Evolutionary conservation across 805 yeast species (phyloP), one percentile per base, ranked within the genome.

Genomic region (Teunomyces gatunensis): DNA sequence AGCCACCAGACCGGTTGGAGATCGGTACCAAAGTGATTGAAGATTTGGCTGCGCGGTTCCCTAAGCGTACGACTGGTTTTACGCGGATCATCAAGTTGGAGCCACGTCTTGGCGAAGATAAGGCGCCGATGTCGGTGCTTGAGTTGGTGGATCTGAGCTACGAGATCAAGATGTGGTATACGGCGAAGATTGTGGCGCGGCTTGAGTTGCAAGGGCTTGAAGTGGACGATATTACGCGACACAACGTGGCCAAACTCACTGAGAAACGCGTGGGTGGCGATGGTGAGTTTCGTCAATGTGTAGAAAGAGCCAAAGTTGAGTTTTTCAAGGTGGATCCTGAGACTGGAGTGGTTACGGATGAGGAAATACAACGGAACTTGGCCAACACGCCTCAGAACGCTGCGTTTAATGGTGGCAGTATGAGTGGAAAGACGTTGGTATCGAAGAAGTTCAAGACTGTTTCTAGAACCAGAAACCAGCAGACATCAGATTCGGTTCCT

Each of bases 151-250:
- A 87, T 56, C 62, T 74, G 1, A 71, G 63, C 3, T 68, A 58
- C 49, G 96, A 89, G 61, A 77, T 87, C 75, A 80, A 84, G 56
- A 78, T 82, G 54, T 87, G 95, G 82, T 70, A 81, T 58, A 77
- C 82, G 6, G 96, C 96, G n/a, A 80, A 88, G 64, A 75, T 81
- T 3, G 92, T 87, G 5, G 96, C 96, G n/a, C 77, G 96, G 55
- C 71, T 85, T 45, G 84, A 87, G 67, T 67, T 76, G 43, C 89
- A 84, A 60, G 81, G 78, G 3, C 65, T 78, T 46, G 78, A 77
- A 18, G 58, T 82, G 29, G 76, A 73, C 48, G 69, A 61, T 35
- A 59, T 68, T 47, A 86, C 96, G 9, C 55, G 70, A 51, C 68
- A 72, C 50, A 86, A 87, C 57, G 80, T 83, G 39, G 63, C 67